Base-by-base conservation (phyloP, 495 filamentous ascomycete genomes). In the Schizothecium vesticola region DNA sequence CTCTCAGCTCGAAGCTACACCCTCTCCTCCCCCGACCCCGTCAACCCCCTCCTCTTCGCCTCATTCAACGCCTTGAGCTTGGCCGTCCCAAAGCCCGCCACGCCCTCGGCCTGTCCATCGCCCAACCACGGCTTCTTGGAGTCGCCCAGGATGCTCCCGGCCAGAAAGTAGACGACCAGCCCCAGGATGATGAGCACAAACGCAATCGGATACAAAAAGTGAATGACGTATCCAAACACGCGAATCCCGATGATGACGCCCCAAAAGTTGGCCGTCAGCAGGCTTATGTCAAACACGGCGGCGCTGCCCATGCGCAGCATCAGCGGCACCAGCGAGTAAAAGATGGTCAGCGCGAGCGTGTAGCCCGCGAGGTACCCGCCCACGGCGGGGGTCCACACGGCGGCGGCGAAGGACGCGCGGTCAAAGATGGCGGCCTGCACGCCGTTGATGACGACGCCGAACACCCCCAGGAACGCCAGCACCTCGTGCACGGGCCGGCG, bases 231-330 rank as follows among this genome's bases (percentile, higher is more conserved):
- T 56, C 90, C 86, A 77, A 99, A 97, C 56, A 97, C 89, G 71
- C 88, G 83, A 65, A 96, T 84, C 57, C 95, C 95, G 72, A 99
- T 94, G 69, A 92, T 87, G 28, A 96, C 91, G 73, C 92, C 92
- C 94, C 96, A 98, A 83, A 98, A 98, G 80, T 97, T 98, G 74
- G 88, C 91, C 22, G 96, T 99, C 63, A 99, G 83, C 74, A 99
- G 82, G 29, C 89, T 92, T 76, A 99, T 93, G 78, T 99, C 96
- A 83, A 97, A 97, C 81, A 99, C 97, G 22, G 94, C 95, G 0
- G 95, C 95, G 10, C 86, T 90, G 5, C 91, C 88, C 76, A 97
- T 90, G 26, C 95, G 91, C 80, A 97, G 88, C 69, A 98, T 81
- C 60, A 97, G 82, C 21, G 95, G 95, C 7, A 89, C 93, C 11